These are phyloP conservation scores for Ascomycota sp. DNA, from an alignment of 2,329 filamentous ascomycete species.

Conservation along the genomic window DNA sequence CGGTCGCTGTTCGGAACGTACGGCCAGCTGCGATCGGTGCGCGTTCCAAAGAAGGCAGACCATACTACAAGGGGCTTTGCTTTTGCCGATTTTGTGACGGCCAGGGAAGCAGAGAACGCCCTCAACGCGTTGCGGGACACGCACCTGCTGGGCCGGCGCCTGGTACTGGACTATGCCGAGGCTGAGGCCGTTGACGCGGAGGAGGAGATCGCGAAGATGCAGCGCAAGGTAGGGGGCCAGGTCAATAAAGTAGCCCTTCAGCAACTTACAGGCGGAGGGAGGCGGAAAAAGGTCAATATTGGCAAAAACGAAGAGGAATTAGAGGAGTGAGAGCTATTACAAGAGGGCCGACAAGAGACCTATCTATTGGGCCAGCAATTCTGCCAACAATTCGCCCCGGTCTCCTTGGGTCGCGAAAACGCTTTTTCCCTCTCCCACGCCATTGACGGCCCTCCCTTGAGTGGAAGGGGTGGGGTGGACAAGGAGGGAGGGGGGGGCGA, in stretches of 20 bases:
- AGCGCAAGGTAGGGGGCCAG: slow-evolving; percentile 83
- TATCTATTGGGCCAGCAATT: not conserved
- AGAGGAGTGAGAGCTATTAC: slow-evolving; percentile 7
- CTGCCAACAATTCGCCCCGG: not conserved
- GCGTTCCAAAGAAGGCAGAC: slow-evolving; percentile 90
- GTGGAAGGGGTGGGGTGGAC: slow-evolving; percentile 1
- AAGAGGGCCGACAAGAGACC: not conserved
- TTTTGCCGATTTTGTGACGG: slow-evolving; percentile 87
- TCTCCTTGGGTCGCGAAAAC: slow-evolving; percentile 2
- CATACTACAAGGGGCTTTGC: slow-evolving; percentile 77
- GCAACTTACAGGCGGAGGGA: slow-evolving; percentile 62
- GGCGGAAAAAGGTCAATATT: slow-evolving; percentile 81
- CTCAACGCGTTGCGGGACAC: slow-evolving; percentile 82
- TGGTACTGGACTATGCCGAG: slow-evolving; percentile 83
- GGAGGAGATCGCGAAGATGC: slow-evolving; percentile 91
- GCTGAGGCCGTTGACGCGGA: slow-evolving; percentile 80
- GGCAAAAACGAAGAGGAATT: slow-evolving; percentile 46
- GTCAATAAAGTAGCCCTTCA: slow-evolving; percentile 80
- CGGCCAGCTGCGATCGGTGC: slow-evolving; percentile 78
- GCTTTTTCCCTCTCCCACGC: no score
- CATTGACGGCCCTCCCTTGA: slow-evolving; percentile 3
- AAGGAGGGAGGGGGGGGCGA: not conserved
- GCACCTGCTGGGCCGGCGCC: slow-evolving; percentile 71
- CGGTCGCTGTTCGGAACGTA: slow-evolving; percentile 71
- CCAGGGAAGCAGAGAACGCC: slow-evolving; percentile 75